Evolutionary conservation across 192 early-diverging fungal genomes (phyloP).

Genomic region (Coemansia sp.): DNA sequence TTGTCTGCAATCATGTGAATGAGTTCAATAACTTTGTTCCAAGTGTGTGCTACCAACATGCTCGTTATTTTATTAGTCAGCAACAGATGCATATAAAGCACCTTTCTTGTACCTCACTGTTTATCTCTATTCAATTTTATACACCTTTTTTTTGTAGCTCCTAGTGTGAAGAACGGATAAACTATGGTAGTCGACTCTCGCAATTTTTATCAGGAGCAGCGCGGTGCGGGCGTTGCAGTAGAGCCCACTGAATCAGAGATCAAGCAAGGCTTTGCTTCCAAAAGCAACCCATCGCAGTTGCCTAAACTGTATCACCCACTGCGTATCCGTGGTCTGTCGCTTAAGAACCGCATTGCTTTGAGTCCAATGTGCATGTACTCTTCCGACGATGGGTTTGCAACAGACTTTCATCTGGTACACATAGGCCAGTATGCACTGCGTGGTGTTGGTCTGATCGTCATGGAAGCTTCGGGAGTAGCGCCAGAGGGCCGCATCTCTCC

Average conservation of each 20-base stretch:
- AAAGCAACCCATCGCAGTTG: slow-evolving; percentile 13
- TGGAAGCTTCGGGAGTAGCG: slow-evolving; percentile 74
- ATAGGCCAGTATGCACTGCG: slow-evolving; percentile 68
- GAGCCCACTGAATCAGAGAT: slow-evolving; percentile 36
- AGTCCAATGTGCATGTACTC: slow-evolving; percentile 87
- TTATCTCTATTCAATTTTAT: neutral
- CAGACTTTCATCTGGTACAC: slow-evolving; percentile 66
- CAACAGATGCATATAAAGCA: neutral
- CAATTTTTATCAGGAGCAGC: slow-evolving; percentile 39
- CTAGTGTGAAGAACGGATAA: neutral
- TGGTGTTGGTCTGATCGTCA: slow-evolving; percentile 76
- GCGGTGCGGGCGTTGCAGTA: slow-evolving; percentile 32
- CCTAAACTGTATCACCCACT: slow-evolving; percentile 69
- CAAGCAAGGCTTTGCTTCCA: slow-evolving; percentile 30
- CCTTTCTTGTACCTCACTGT: neutral
- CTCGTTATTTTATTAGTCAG: neutral
- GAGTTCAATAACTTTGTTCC: neutral
- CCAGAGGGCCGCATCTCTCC: slow-evolving; percentile 80
- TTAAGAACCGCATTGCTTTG: slow-evolving; percentile 75
- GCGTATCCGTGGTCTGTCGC: slow-evolving; percentile 61
- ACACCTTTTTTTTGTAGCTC: neutral
- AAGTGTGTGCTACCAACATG: neutral
- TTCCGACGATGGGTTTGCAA: slow-evolving; percentile 63
- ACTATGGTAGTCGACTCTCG: slow-evolving; percentile 9
- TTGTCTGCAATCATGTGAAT: neutral